Percentiles rank a stretch among this genome's conserved stretches.
Evolutionary conservation across 164 flowering plant species (phyloP).

Genomic region (Magnolia officinalis): DNA sequence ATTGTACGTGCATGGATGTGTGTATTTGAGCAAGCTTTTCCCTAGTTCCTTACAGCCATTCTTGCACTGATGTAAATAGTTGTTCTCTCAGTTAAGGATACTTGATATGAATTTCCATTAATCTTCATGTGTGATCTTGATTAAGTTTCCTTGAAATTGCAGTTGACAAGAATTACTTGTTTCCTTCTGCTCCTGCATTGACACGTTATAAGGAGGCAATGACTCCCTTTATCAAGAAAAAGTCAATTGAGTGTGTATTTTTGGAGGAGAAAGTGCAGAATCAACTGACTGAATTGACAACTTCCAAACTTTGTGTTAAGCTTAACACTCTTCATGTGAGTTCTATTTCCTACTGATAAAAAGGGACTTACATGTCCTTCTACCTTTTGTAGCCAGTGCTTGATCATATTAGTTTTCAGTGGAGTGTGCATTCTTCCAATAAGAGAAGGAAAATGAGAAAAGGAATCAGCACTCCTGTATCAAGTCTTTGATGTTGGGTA

Average conservation of each 20-base stretch:
- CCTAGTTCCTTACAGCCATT: too few relatives aligned
- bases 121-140: neutral
- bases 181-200: constrained; percentile 69
- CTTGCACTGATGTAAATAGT: too few relatives aligned
- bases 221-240: constrained; percentile 56
- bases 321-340: constrained; percentile 75
- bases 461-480: too few relatives aligned
- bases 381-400: neutral
- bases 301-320: constrained; percentile 67
- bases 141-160: constrained; percentile 23
- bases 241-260: constrained; percentile 30
- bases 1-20: too few relatives aligned
- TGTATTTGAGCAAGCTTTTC: too few relatives aligned
- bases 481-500: too few relatives aligned
- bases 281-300: constrained; percentile 50
- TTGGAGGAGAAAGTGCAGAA: constrained; percentile 39
- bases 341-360: neutral
- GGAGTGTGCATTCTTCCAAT: neutral
- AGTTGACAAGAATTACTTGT: constrained; percentile 70
- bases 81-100: too few relatives aligned
- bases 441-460: neutral
- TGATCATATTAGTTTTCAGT: constrained; percentile 4
- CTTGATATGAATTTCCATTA: neutral
- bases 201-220: constrained; percentile 68
- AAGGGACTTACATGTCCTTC: neutral